phyloP scores from a whole-genome alignment of 495 filamentous ascomycete species.

The Aspergillus taichungensis region DNA sequence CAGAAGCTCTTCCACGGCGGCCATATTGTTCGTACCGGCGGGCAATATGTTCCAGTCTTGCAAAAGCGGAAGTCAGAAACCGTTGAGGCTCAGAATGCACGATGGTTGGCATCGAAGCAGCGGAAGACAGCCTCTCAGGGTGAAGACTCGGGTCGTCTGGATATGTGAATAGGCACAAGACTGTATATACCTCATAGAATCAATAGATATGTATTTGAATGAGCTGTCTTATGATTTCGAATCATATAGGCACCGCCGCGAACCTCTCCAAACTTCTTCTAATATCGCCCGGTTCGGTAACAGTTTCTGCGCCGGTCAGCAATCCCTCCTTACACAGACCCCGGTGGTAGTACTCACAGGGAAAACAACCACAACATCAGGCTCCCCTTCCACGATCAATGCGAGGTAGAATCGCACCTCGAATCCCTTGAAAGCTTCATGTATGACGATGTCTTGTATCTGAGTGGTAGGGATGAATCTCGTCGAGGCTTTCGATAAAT shows the following conservation, averaged over 20 bases:
- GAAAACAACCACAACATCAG: slow-evolving; percentile 85
- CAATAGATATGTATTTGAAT: background rate
- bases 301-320: slow-evolving; percentile 40
- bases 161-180: slow-evolving; percentile 6
- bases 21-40: slow-evolving; percentile 46
- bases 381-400: slow-evolving; percentile 86
- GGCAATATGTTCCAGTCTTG: slow-evolving; percentile 64
- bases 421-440: slow-evolving; percentile 92
- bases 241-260: slow-evolving; percentile 68
- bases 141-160: slow-evolving; percentile 7
- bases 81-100: slow-evolving; percentile 66
- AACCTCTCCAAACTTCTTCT: slow-evolving; percentile 81
- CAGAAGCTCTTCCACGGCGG: slow-evolving; percentile 67
- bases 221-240: slow-evolving; percentile 31
- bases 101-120: slow-evolving; percentile 65
- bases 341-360: slow-evolving; percentile 42
- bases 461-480: slow-evolving; percentile 89
- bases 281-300: slow-evolving; percentile 60
- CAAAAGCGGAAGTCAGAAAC: slow-evolving; percentile 52
- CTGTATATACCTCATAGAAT: slow-evolving; percentile 15
- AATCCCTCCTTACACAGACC: slow-evolving; percentile 4
- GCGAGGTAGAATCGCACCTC: slow-evolving; percentile 84
- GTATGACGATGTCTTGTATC: slow-evolving; percentile 86
- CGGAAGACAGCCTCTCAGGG: slow-evolving; percentile 23
- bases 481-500: slow-evolving; percentile 56